Percentiles rank a stretch among this genome's conserved stretches.
Evolutionary conservation across 805 yeast species (phyloP).

Genomic region (Geotrichum ghanense): DNA sequence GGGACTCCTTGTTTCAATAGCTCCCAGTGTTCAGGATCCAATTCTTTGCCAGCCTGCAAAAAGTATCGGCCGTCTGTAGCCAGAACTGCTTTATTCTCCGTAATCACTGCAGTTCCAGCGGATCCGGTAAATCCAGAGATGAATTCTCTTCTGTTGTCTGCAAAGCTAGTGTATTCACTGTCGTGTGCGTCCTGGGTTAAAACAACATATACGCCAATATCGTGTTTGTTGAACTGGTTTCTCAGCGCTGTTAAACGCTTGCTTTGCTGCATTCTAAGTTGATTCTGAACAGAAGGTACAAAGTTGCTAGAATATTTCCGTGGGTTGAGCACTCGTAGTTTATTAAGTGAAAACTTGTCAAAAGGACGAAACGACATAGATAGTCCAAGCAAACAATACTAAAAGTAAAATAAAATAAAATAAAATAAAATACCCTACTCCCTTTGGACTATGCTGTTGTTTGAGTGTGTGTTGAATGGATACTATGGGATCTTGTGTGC

Average conservation of each 20-base stretch:
- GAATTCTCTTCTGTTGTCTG: slow-evolving; percentile 74
- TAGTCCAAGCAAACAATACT: too few species aligned
- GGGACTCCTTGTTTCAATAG: slow-evolving; percentile 67
- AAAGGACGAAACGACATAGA: not conserved
- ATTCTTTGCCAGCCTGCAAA: slow-evolving; percentile 75
- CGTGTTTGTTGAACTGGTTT: slow-evolving; percentile 46
- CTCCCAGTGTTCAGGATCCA: slow-evolving; percentile 61
- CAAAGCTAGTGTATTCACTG: slow-evolving; percentile 73
- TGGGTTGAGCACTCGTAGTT: not conserved
- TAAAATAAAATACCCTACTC: too few species aligned
- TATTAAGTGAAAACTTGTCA: not conserved
- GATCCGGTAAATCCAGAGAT: slow-evolving; percentile 84
- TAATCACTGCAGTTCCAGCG: slow-evolving; percentile 84
- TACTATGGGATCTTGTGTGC: too few species aligned
- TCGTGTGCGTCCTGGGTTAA: slow-evolving; percentile 92
- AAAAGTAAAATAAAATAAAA: too few species aligned
- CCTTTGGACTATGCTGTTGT: too few species aligned
- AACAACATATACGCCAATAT: slow-evolving; percentile 61
- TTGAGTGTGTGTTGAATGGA: too few species aligned
- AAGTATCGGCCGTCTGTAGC: slow-evolving; percentile 95
- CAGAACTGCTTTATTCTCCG: slow-evolving; percentile 58
- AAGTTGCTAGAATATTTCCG: not conserved
- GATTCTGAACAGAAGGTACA: not conserved
- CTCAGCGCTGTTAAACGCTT: slow-evolving; percentile 43
- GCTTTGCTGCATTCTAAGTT: not conserved